Evolutionary conservation across 2,329 filamentous ascomycete species (phyloP).

Genomic region (Aphanoascus verrucosus): DNA sequence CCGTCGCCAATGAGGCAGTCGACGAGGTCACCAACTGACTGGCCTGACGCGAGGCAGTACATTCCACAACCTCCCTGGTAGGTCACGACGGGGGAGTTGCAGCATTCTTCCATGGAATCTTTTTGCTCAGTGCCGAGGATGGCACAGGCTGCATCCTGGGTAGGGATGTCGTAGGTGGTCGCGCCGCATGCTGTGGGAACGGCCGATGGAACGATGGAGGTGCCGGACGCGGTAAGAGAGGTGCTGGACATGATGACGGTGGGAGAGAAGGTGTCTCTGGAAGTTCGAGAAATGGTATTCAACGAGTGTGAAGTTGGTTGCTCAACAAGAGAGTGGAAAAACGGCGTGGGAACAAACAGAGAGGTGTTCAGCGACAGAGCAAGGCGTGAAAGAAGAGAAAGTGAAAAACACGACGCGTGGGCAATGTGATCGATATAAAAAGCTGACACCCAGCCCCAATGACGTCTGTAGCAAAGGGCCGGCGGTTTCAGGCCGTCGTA

Average conservation of each 20-base stretch:
- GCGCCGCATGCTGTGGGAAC: slow-evolving; percentile 7
- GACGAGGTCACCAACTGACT: slow-evolving; percentile 28
- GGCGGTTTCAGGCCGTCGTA: too few relatives aligned
- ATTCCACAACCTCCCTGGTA: slow-evolving; percentile 42
- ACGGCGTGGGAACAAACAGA: too few relatives aligned
- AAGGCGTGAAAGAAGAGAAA: background rate
- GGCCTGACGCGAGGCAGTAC: slow-evolving; percentile 41
- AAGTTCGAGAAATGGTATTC: too few relatives aligned
- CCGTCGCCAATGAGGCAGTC: slow-evolving; percentile 35
- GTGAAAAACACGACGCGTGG: background rate
- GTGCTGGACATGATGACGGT: slow-evolving; percentile 6
- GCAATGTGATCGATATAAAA: background rate
- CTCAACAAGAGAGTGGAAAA: background rate
- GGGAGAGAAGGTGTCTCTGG: background rate
- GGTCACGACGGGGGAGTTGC: slow-evolving; percentile 34
- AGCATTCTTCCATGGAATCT: slow-evolving; percentile 39
- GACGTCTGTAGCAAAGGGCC: too few relatives aligned
- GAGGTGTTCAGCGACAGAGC: background rate
- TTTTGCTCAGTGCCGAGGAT: slow-evolving; percentile 5
- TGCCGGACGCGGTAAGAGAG: background rate
- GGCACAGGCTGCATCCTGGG: slow-evolving; percentile 9
- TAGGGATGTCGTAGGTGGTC: slow-evolving; percentile 9
- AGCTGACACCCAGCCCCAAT: too few relatives aligned
- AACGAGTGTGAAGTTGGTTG: background rate
- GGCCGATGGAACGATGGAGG: background rate